Base-by-base conservation (phyloP, 1,284 basidiomycete genomes). In the Papiliotrema laurentii region DNA sequence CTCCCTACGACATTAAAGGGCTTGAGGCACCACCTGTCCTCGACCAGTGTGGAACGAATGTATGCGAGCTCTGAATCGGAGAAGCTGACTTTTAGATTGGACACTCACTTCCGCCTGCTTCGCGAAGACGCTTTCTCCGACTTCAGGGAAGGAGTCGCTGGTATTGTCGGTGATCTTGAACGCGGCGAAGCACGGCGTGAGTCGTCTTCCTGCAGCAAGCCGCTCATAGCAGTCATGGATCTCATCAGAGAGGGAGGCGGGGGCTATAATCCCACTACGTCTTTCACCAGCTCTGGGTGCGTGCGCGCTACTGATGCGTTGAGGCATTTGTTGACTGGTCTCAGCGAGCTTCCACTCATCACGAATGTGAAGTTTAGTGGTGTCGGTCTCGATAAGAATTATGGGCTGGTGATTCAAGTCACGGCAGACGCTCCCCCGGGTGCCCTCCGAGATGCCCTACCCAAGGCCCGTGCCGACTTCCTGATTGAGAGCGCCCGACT, bases 81-180 rank as follows among this genome's bases (percentile, higher is more conserved):
- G 81, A 25, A 4, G 39, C 35, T 45, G 26, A 40, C 27, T 30
- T 4, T 14, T 31, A 53, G 52, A n/a, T 65, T 85, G 6, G 85
- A 87, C 47, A 77, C 83, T 2, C 83, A 86, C 55, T 87, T 85
- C 60, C 79, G 85, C 26, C 75, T 87, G 0, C 67, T 87, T 34
- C 75, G 85, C 28, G 84, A 85, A 53, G 85, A 87, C 54, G 66
- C 85, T 14, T 81, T 78, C 37, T 25, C 38, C 4, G 45, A 56
- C 3, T 35, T 66, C 11, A 13, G n/a, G 9, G 28, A 6, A 9
- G 79, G 11, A 28, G n/a, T 16, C n/a, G 42, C 16, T 14, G 79
- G 82, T 0, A 72, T n/a, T n/a, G n/a, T n/a, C n/a, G n/a, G n/a
- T n/a, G n/a, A n/a, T n/a, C n/a, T n/a, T n/a, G n/a, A n/a, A n/a